These are phyloP conservation scores for Monosporascus sp. DNA, from an alignment of 2,329 filamentous ascomycete genomes.

Conservation along the genomic window DNA sequence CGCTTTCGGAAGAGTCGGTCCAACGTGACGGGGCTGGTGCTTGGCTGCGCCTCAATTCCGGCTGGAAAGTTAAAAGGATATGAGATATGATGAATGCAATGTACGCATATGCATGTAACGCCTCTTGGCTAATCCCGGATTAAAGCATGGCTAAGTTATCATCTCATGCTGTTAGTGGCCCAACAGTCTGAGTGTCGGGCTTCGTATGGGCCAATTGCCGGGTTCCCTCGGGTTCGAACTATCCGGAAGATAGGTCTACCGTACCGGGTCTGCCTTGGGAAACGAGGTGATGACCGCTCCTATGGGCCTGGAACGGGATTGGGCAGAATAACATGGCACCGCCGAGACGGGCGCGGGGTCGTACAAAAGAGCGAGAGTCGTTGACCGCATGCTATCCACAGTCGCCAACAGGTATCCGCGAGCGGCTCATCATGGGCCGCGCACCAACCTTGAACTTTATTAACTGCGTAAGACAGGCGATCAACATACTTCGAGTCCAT, in stretches of 20 bases:
- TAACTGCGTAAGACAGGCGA: not conserved
- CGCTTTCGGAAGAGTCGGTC: too few relatives aligned
- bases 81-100: not conserved
- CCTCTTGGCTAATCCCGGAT: not conserved
- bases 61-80: not conserved
- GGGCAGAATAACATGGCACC: not conserved
- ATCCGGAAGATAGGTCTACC: too few relatives aligned
- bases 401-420: not conserved
- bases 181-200: not conserved
- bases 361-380: not conserved
- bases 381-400: too few relatives aligned
- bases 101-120: not conserved
- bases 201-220: too few relatives aligned
- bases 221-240: too few relatives aligned
- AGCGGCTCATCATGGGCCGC: not conserved
- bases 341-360: not conserved
- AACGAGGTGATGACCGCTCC: too few relatives aligned
- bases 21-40: too few relatives aligned
- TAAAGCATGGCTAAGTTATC: not conserved
- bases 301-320: not conserved
- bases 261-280: too few relatives aligned
- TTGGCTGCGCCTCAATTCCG: too few relatives aligned
- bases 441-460: not conserved
- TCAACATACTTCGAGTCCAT: too few relatives aligned
- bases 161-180: not conserved